phyloP scores from a whole-genome alignment of 768 basidiomycete species.

The Lanmaoa pseudosensibilis region DNA sequence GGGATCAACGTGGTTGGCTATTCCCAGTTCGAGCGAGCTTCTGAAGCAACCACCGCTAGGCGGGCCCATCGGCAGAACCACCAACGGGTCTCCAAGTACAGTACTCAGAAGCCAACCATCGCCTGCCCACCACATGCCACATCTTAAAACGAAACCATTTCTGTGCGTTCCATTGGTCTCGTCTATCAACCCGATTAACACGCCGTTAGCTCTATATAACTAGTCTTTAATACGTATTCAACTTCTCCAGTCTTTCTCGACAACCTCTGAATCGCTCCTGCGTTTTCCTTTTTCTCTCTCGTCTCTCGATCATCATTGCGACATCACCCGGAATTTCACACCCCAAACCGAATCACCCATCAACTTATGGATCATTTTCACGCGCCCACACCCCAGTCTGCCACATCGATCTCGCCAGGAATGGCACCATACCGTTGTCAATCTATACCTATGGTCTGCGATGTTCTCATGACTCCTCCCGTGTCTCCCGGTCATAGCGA shows the following conservation, averaged over 20 bases:
- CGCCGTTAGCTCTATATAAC: conserved; percentile 8
- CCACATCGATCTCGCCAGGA: conserved; percentile 10
- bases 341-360: neutral
- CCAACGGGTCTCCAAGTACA: neutral
- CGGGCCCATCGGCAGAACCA: neutral
- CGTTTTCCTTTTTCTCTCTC: neutral
- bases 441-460: conserved; percentile 45
- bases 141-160: conserved; percentile 14
- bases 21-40: conserved; percentile 15
- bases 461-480: conserved; percentile 72
- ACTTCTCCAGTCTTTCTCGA: conserved; percentile 2
- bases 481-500: conserved; percentile 59
- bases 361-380: conserved; percentile 28
- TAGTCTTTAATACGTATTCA: neutral
- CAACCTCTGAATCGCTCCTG: neutral
- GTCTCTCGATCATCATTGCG: neutral
- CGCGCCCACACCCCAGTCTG: conserved; percentile 21
- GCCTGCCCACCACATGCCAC: neutral
- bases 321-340: neutral
- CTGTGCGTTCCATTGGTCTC: conserved; percentile 10
- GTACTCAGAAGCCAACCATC: conserved; percentile 2
- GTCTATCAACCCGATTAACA: conserved; percentile 6
- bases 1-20: conserved; percentile 2
- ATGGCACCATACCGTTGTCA: conserved; percentile 33
- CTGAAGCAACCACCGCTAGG: conserved; percentile 11